Percentiles rank a stretch among this genome's conserved stretches.
These are phyloP conservation scores for Nitzschia sp. DNA, from an alignment of 108 stramenopile genomes.

Conservation along the genomic window DNA sequence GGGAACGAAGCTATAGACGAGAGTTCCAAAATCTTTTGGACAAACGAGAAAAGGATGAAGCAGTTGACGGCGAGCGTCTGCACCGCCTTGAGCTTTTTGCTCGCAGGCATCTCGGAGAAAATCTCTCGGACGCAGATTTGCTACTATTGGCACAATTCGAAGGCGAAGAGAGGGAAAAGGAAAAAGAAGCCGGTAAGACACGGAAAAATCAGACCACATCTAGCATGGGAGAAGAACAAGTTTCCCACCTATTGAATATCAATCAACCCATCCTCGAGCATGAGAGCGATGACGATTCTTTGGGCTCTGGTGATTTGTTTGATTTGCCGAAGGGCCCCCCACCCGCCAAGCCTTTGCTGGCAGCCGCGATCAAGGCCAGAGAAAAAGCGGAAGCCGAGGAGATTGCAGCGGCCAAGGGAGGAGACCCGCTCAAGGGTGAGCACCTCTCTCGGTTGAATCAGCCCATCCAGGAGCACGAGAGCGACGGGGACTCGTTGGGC, in stretches of 20 bases:
- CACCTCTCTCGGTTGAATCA: background rate
- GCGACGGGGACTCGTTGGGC: conserved; percentile 12
- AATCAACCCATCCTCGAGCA: background rate
- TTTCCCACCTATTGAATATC: background rate
- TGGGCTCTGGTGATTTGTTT: conserved; percentile 15
- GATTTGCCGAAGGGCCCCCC: conserved; percentile 5
- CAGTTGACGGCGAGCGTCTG: conserved; percentile 26
- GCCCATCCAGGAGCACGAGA: background rate
- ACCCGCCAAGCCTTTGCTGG: background rate
- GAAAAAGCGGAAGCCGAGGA: conserved; percentile 4
- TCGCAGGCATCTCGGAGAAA: conserved; percentile 20
- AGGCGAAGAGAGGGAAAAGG: background rate
- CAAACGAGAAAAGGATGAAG: conserved; percentile 2
- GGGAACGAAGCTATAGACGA: background rate
- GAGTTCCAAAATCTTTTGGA: conserved; percentile 12
- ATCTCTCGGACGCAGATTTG: background rate
- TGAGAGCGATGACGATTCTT: conserved; percentile 5
- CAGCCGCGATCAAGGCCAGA: conserved; percentile 3
- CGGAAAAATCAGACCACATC: background rate
- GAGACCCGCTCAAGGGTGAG: background rate
- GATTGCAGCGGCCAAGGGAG: background rate
- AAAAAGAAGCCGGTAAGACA: background rate
- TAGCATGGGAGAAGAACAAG: background rate
- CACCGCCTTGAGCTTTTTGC: conserved; percentile 20
- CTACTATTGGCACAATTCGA: conserved; percentile 19